A percentile compares a stretch with the other conserved stretches of the same genome.
These are phyloP conservation scores for Mucor lusitanicus DNA, from an alignment of 371 early-diverging fungal genomes.

Conservation along the genomic window DNA sequence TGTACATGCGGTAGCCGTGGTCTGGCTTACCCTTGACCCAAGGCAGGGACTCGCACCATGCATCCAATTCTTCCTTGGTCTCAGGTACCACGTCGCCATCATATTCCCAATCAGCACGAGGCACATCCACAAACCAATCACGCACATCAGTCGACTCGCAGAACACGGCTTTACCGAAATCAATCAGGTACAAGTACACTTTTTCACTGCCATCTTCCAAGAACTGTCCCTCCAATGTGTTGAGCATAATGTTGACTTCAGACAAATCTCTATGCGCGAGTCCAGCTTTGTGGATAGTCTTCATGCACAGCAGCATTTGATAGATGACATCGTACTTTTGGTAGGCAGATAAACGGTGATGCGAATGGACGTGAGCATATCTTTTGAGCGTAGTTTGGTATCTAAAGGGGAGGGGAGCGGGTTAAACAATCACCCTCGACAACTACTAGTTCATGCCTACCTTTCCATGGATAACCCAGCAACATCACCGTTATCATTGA, in stretches of 20 bases:
- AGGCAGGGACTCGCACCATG: constrained; percentile 53
- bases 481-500: constrained; percentile 49
- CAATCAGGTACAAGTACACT: constrained; percentile 60
- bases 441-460: no score
- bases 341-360: constrained; percentile 56
- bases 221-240: constrained; percentile 40
- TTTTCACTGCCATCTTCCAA: constrained; percentile 56
- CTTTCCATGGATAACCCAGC: constrained; percentile 51
- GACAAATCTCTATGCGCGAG: constrained; percentile 69
- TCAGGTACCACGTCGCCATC: constrained; percentile 53
- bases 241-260: constrained; percentile 72
- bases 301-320: constrained; percentile 66
- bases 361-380: constrained; percentile 59
- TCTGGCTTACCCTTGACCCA: constrained; percentile 64
- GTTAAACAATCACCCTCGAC: no score
- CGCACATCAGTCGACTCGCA: constrained; percentile 53
- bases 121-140: constrained; percentile 60
- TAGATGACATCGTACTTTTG: constrained; percentile 62
- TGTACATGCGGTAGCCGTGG: constrained; percentile 64
- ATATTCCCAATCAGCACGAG: constrained; percentile 38
- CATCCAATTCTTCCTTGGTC: constrained; percentile 48
- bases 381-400: constrained; percentile 61
- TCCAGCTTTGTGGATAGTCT: constrained; percentile 60
- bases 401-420: constrained; percentile 18
- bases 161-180: constrained; percentile 70